Base-by-base conservation (phyloP, 176 grass and related monocot genomes). In the Pontederia crassipes region DNA sequence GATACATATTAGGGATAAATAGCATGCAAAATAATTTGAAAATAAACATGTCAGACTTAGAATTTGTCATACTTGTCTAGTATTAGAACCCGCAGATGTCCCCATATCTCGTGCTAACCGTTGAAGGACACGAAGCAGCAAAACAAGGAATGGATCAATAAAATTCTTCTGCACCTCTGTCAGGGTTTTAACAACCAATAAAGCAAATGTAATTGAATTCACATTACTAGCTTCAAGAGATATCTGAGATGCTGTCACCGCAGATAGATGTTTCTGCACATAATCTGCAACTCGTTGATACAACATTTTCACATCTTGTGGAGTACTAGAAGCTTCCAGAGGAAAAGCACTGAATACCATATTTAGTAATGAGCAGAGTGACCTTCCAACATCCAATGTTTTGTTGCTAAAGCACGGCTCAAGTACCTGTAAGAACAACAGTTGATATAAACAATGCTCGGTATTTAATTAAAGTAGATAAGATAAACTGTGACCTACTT, bases 31-130 rank as follows among this genome's bases (percentile, higher is more conserved):
- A 2, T 40, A 40, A 40, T 40, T 3, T 4, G 32, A 40, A 40
- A 40, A 40, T 40, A 40, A 40, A 40, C 6, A 24, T 24, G 20
- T 24, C 20, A 24, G 20, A 24, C 20, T 24, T 24, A 40, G 32
- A 40, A 40, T 40, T 61, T 13, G 68, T 45, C 77, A 75, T 89
- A 92, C 93, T 73, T 98, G 93, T 89, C 84, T 79, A 18, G 70
- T 65, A 84, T 89, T 86, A 11, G 52, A 70, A 66, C 81, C 81
- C 64, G 74, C 74, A 71, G 81, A 74, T 72, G 78, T 81, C 67
- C 87, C 93, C 87, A 98, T 98, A 77, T 98, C 93, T 72, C 93
- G 88, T 71, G 87, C 83, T 15, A 89, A 87, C 9, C 93, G 87
- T 78, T 98, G 87, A 49, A 98, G 77, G 8, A 92, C 93, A 55